Evolutionary conservation across 805 yeast genomes (phyloP), one percentile per base, ranked within the genome.

Genomic region (Pichia occidentalis): DNA sequence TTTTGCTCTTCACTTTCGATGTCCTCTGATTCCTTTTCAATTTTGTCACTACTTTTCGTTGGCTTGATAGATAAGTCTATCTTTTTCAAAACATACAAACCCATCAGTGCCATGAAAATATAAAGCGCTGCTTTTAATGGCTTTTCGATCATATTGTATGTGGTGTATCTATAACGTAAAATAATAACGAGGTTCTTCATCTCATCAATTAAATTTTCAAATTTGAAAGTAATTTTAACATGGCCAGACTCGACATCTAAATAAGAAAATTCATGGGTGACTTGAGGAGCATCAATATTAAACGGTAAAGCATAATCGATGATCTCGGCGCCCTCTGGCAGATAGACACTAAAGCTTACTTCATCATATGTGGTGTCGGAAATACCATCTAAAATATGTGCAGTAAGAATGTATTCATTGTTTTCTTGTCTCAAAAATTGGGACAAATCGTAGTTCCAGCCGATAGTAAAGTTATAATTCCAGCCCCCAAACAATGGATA

Each of bases 401-500:
- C 73, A 36, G 67, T 70, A 23, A 83, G 62, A 10, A 82, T 54
- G 54, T 75, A 85, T 11, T 65, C 59, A 42, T 73, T 77, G 13
- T 61, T 62, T 9, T 64, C 63, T 28, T 57, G 51, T 49, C 63
- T 76, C 36, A 84, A 65, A 48, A 70, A 79, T 31, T 73, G 62
- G 12, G 63, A 52, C 29, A 88, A 61, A 16, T 68, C 63, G 46
- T 76, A 73, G 34, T 80, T 75, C 95, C 95, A 92, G n/a, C 97
- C 97, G 49, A 90, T 61, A 17, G 97, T 92, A 68, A 85, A 92
- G 63, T 90, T 86, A 63, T 86, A 90, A 52, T 79, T 72, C 98
- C 98, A 92, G 29, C 88, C 94, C 34, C 98, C 98, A 61, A 85
- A 84, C 6, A 92, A 58, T n/a, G 98, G 98, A 67, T 68, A 92